These are phyloP conservation scores for Citrullus mucosospermus DNA, from an alignment of 306 rosid genomes.

Conservation along the genomic window DNA sequence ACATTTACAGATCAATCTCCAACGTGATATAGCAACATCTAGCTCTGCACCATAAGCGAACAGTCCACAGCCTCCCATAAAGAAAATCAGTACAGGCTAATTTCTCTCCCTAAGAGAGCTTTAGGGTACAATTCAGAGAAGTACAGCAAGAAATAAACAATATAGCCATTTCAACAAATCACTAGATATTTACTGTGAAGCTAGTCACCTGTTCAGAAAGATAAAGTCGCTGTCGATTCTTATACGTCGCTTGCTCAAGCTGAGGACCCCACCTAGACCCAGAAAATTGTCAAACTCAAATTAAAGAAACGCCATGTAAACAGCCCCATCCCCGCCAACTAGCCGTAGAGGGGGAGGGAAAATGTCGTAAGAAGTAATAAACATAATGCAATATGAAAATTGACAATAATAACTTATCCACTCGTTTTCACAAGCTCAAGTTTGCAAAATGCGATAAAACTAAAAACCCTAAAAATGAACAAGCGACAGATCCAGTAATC, in stretches of 20 bases:
- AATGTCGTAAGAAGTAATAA: neutral
- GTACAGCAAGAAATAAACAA: neutral
- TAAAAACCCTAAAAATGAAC: neutral
- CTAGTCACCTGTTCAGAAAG: slow-evolving; percentile 66
- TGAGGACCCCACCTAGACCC: slow-evolving; percentile 80
- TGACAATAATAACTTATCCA: too few species aligned
- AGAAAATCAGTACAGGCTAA: neutral
- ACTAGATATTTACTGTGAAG: neutral
- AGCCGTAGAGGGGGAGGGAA: neutral
- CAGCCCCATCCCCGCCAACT: neutral
- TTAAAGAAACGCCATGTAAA: neutral
- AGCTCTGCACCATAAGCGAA: neutral
- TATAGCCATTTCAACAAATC: neutral
- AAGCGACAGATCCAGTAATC: neutral
- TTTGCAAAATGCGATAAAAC: neutral
- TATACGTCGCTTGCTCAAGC: slow-evolving; percentile 65
- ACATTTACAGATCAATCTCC: neutral
- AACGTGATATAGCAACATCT: neutral
- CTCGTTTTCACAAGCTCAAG: neutral
- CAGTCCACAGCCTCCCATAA: neutral
- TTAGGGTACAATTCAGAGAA: neutral
- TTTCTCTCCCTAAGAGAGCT: neutral
- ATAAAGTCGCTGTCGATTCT: slow-evolving; percentile 81
- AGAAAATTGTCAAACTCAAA: neutral
- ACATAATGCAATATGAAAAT: neutral